Conservation (phyloP, 495 filamentous ascomycete species). For the Podospora bellae-mahoneyi region DNA sequence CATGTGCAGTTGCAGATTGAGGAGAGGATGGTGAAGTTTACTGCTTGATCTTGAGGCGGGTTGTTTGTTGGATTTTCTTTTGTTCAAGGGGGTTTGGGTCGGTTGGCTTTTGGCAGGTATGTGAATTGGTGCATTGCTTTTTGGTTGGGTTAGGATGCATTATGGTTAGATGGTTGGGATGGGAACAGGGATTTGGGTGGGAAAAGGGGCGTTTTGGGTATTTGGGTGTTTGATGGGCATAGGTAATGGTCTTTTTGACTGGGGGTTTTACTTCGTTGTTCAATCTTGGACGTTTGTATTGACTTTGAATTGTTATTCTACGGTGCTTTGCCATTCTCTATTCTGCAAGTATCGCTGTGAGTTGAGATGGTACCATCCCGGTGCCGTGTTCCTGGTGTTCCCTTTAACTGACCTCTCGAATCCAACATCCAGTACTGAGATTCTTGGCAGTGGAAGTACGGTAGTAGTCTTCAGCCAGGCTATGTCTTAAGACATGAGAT, state of each 20-base stretch:
- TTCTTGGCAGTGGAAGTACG: too few relatives aligned
- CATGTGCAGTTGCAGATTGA: constrained; percentile 24
- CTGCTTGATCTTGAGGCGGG: background rate
- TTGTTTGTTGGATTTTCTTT: background rate
- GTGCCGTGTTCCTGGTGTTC: too few relatives aligned
- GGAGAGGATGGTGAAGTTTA: constrained; percentile 20
- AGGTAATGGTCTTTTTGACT: background rate
- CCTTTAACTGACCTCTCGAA: too few relatives aligned
- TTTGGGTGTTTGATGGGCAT: background rate
- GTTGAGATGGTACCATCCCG: too few relatives aligned
- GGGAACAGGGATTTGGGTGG: too few relatives aligned
- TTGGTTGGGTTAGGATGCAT: background rate
- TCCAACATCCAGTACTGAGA: too few relatives aligned
- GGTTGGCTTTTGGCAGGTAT: background rate
- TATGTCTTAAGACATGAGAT: too few relatives aligned
- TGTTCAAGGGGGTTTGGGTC: background rate
- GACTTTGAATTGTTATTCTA: background rate
- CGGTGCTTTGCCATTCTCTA: background rate
- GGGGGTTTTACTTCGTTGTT: background rate
- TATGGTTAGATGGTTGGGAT: background rate
- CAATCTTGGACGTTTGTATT: background rate
- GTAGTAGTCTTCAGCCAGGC: too few relatives aligned
- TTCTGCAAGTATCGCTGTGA: too few relatives aligned
- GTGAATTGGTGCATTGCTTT: background rate
- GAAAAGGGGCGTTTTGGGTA: background rate